phyloP scores from a whole-genome alignment of 2,329 filamentous ascomycete genomes.

The Penicillium psychrosexuale region DNA sequence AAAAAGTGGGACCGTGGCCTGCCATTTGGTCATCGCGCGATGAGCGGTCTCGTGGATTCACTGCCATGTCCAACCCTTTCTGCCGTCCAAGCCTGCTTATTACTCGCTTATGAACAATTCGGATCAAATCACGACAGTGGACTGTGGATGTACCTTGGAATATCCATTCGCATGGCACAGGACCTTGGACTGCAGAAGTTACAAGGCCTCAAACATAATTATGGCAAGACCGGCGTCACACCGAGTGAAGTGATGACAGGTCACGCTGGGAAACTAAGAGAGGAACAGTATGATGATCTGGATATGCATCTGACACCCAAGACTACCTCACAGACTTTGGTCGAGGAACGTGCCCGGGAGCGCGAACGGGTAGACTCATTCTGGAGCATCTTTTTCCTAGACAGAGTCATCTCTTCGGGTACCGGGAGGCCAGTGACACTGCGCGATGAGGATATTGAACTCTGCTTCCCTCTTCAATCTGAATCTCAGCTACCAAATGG shows the following conservation, averaged over 20 bases:
- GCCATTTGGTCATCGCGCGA: slow-evolving; percentile 76
- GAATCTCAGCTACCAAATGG: slow-evolving; percentile 55
- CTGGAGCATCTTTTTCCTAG: slow-evolving; percentile 85
- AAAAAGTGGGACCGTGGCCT: slow-evolving; percentile 67
- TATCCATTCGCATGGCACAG: slow-evolving; percentile 78
- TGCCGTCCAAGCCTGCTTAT: slow-evolving; percentile 76
- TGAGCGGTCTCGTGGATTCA: slow-evolving; percentile 76
- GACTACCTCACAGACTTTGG: slow-evolving; percentile 42
- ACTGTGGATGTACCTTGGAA: slow-evolving; percentile 88
- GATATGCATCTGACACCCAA: slow-evolving; percentile 31
- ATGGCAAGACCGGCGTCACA: slow-evolving; percentile 54
- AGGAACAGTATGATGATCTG: slow-evolving; percentile 45
- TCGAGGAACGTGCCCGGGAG: slow-evolving; percentile 63
- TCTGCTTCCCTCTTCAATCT: slow-evolving; percentile 62
- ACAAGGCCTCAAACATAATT: slow-evolving; percentile 64
- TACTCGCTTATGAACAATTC: slow-evolving; percentile 87
- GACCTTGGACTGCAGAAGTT: slow-evolving; percentile 79
- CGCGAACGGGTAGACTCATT: slow-evolving; percentile 83
- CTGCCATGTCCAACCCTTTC: slow-evolving; percentile 79
- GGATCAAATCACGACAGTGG: slow-evolving; percentile 85
- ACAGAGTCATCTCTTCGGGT: slow-evolving; percentile 82
- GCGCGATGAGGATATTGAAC: slow-evolving; percentile 79
- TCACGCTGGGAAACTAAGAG: slow-evolving; percentile 42
- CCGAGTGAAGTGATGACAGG: slow-evolving; percentile 54
- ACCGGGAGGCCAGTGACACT: slow-evolving; percentile 81